Percentiles rank a stretch among this genome's conserved stretches.
These are phyloP conservation scores for Truncatella angustata DNA, from an alignment of 2,329 filamentous ascomycete species.

Conservation along the genomic window DNA sequence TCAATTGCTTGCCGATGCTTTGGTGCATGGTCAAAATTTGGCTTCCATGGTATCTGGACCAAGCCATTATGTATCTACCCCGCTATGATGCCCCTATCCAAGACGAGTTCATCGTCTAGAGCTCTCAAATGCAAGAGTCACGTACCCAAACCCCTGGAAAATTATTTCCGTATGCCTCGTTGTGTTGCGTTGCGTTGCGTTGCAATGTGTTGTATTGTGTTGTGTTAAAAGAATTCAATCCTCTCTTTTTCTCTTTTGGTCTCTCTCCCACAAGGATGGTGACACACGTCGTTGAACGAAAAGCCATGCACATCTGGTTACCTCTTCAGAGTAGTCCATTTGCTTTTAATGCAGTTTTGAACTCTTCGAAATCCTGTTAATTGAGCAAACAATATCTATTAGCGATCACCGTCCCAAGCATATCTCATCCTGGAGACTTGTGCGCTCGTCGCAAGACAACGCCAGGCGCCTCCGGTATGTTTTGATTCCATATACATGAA, in stretches of 20 bases:
- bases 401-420: constrained; percentile 19
- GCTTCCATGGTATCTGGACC: neutral
- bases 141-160: no score
- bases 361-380: constrained; percentile 30
- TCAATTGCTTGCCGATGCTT: neutral
- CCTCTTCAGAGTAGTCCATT: constrained; percentile 37
- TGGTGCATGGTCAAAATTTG: neutral
- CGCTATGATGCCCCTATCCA: constrained; percentile 8
- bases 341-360: constrained; percentile 36
- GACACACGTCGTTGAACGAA: no score
- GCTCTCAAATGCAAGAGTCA: constrained; percentile 4
- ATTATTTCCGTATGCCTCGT: no score
- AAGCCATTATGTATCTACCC: constrained; percentile 6
- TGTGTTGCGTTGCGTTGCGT: no score
- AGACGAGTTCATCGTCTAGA: constrained; percentile 5
- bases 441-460: constrained; percentile 11
- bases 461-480: constrained; percentile 11
- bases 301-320: no score
- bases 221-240: no score
- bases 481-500: constrained; percentile 18
- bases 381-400: constrained; percentile 26
- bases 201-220: no score
- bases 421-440: constrained; percentile 18
- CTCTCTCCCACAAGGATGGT: no score
- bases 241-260: no score